Conservation (phyloP, 2,329 filamentous ascomycete species). For the Trichoderma koningii region DNA sequence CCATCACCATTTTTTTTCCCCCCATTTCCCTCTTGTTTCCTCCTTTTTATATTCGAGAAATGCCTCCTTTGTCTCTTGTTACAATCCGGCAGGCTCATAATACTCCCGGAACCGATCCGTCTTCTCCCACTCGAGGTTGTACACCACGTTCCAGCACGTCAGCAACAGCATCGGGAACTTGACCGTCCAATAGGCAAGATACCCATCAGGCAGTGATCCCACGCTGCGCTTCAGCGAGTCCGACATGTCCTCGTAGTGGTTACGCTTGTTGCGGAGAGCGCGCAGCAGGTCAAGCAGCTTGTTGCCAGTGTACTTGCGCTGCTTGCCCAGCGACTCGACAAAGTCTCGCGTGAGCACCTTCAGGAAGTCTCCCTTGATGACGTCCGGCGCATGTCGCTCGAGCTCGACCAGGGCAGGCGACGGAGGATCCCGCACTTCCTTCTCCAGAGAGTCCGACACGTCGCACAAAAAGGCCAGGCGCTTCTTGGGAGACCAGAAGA, state of each 20-base stretch:
- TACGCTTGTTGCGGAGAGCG: constrained; percentile 91
- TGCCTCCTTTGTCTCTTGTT: neutral
- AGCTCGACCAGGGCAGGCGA: constrained; percentile 65
- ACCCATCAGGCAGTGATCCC: constrained; percentile 75
- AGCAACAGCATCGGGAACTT: constrained; percentile 79
- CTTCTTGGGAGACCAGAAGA: constrained; percentile 93
- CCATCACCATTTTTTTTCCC: too few species aligned
- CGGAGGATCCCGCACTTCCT: constrained; percentile 82
- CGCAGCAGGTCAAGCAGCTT: constrained; percentile 83
- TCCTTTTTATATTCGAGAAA: neutral
- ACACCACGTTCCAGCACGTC: constrained; percentile 74
- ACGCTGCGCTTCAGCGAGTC: constrained; percentile 71
- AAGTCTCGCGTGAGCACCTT: constrained; percentile 75
- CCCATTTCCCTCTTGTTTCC: neutral
- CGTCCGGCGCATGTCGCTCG: constrained; percentile 54
- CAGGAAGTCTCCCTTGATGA: constrained; percentile 75
- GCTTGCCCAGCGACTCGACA: constrained; percentile 86
- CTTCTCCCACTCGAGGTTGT: constrained; percentile 63
- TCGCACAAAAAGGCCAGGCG: constrained; percentile 92
- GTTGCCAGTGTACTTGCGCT: constrained; percentile 88
- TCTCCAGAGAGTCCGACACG: constrained; percentile 94
- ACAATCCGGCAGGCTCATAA: constrained; percentile 55
- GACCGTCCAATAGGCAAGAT: constrained; percentile 79
- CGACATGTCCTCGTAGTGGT: constrained; percentile 96
- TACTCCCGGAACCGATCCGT: constrained; percentile 72